phyloP scores from a whole-genome alignment of 257 asterid genomes.

The Ajuga chamaepitys region DNA sequence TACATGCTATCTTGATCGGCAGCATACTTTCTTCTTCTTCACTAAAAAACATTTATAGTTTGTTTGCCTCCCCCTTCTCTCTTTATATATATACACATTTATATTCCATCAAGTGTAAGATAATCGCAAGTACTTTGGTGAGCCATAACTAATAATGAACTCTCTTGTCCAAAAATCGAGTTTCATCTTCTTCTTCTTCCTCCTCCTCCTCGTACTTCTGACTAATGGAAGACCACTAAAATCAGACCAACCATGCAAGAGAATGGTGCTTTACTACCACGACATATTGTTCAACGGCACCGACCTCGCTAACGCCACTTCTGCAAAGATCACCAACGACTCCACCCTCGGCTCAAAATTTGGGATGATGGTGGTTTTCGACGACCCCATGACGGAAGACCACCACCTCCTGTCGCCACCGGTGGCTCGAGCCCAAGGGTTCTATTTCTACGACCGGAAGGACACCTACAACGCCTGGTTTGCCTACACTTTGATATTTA shows the following conservation, averaged over 20 bases:
- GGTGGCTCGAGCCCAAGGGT: conserved; percentile 48
- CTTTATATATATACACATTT: too few species aligned
- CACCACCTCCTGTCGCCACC: conserved; percentile 36
- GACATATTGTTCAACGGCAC: conserved; percentile 55
- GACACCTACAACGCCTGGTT: conserved; percentile 42
- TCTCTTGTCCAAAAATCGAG: too few species aligned
- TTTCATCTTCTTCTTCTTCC: conserved; percentile 13
- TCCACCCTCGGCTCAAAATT: conserved; percentile 28
- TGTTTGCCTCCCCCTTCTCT: too few species aligned
- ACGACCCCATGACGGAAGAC: conserved; percentile 49
- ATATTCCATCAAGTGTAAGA: too few species aligned
- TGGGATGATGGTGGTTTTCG: conserved; percentile 46
- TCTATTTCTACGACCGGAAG: conserved; percentile 54
- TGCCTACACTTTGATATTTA: conserved; percentile 51
- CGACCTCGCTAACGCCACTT: conserved; percentile 43
- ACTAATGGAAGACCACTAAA: conserved; percentile 11
- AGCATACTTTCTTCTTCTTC: too few species aligned
- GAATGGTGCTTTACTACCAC: conserved; percentile 50
- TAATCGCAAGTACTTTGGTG: too few species aligned
- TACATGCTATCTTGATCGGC: too few species aligned
- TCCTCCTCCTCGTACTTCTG: neutral
- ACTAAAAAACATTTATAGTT: too few species aligned
- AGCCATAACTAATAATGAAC: too few species aligned
- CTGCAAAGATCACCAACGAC: conserved; percentile 23
- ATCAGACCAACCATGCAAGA: conserved; percentile 40